These are phyloP conservation scores for Wallacemonas collosoma DNA, from an alignment of 208 protist genomes.

Conservation along the genomic window DNA sequence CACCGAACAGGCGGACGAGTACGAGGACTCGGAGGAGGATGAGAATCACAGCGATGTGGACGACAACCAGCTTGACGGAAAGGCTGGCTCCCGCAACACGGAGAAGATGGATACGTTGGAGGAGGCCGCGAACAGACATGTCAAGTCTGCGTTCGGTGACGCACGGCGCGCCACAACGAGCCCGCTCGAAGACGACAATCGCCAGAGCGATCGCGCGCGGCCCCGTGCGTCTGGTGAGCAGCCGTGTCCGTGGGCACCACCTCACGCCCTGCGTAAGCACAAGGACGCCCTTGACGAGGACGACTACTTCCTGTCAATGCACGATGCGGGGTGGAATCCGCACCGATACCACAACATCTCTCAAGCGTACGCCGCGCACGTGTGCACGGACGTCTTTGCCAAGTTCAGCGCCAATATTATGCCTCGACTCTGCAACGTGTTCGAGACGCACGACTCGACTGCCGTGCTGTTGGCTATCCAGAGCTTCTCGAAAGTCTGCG, in stretches of 20 bases:
- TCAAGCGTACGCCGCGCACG: slow-evolving; percentile 48
- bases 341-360: slow-evolving; percentile 86
- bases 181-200: neutral
- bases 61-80: no score
- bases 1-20: slow-evolving; percentile 43
- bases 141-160: slow-evolving; percentile 1
- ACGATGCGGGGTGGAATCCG: slow-evolving; percentile 74
- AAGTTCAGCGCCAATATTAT: slow-evolving; percentile 90
- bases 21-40: slow-evolving; percentile 20
- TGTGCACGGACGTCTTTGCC: slow-evolving; percentile 74
- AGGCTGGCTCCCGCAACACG: no score
- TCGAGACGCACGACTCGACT: slow-evolving; percentile 76
- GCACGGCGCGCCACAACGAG: neutral
- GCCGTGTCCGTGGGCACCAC: neutral
- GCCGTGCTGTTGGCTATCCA: slow-evolving; percentile 82
- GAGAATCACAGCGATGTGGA: neutral
- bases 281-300: slow-evolving; percentile 81
- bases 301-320: slow-evolving; percentile 62
- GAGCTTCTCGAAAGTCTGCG: slow-evolving; percentile 85
- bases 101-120: neutral
- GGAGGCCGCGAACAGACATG: neutral
- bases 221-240: neutral
- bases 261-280: slow-evolving; percentile 14
- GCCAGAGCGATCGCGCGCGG: neutral
- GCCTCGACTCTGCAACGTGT: slow-evolving; percentile 87